Evolutionary conservation across 495 filamentous ascomycete species (phyloP).

Genomic region (Amphirosellinia nigrospora): DNA sequence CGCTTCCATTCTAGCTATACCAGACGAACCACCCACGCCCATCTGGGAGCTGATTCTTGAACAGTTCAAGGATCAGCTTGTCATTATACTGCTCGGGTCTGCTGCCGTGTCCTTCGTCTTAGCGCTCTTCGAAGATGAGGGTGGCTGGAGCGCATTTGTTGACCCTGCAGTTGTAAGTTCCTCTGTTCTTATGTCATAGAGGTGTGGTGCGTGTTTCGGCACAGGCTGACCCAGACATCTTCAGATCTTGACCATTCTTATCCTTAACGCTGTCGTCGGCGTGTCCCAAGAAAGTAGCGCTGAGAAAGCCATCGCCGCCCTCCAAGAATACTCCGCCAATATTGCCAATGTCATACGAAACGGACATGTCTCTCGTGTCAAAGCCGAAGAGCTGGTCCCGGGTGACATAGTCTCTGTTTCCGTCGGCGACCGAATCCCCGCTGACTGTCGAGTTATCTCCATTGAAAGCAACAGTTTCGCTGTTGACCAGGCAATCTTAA

Average conservation of each 20-base stretch:
- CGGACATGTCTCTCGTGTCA: slow-evolving; percentile 76
- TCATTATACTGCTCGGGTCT: slow-evolving; percentile 91
- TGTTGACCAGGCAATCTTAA: slow-evolving; percentile 96
- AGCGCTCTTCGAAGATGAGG: slow-evolving; percentile 90
- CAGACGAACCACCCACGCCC: slow-evolving; percentile 96
- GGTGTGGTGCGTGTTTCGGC: neutral
- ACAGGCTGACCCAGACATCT: neutral
- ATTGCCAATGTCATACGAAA: slow-evolving; percentile 90
- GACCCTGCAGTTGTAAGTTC: slow-evolving; percentile 87
- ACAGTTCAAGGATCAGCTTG: slow-evolving; percentile 99
- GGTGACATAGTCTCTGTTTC: slow-evolving; percentile 90
- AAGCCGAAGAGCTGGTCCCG: slow-evolving; percentile 94
- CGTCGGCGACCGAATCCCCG: slow-evolving; percentile 95
- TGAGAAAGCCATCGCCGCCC: slow-evolving; percentile 96
- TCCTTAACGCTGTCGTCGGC: slow-evolving; percentile 95
- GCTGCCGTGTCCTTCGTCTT: slow-evolving; percentile 94
- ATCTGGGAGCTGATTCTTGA: slow-evolving; percentile 96
- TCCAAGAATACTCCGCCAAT: slow-evolving; percentile 99
- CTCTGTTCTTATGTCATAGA: neutral
- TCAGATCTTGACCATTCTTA: slow-evolving; percentile 94
- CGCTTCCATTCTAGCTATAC: slow-evolving; percentile 67
- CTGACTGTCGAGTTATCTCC: slow-evolving; percentile 87
- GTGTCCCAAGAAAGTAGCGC: slow-evolving; percentile 99
- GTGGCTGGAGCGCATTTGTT: slow-evolving; percentile 97
- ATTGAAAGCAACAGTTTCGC: slow-evolving; percentile 97